Evolutionary conservation across 495 filamentous ascomycete genomes (phyloP).

Genomic region (Cercophora sp.): DNA sequence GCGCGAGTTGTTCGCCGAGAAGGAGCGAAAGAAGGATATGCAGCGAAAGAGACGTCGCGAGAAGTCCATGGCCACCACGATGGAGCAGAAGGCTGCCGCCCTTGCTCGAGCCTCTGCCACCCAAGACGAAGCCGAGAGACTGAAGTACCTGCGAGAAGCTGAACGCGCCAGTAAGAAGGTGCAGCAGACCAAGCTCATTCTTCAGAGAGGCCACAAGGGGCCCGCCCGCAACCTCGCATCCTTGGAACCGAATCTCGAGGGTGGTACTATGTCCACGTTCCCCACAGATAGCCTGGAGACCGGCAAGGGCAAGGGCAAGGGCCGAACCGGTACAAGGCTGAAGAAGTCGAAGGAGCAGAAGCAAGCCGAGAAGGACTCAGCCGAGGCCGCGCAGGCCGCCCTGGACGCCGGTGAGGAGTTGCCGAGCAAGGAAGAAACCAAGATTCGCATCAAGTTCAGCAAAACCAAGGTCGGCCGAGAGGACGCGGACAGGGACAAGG

Average conservation of each 20-base stretch:
- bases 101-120: slow-evolving; percentile 69
- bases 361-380: slow-evolving; percentile 88
- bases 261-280: slow-evolving; percentile 84
- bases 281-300: slow-evolving; percentile 59
- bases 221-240: slow-evolving; percentile 75
- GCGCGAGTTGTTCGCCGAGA: slow-evolving; percentile 88
- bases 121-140: slow-evolving; percentile 72
- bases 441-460: slow-evolving; percentile 54
- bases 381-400: slow-evolving; percentile 81
- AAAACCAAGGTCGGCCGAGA: slow-evolving; percentile 33
- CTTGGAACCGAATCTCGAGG: slow-evolving; percentile 77
- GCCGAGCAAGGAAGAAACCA: slow-evolving; percentile 65
- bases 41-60: slow-evolving; percentile 95
- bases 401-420: slow-evolving; percentile 79
- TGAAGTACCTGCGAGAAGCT: slow-evolving; percentile 72
- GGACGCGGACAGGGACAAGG: slow-evolving; percentile 40
- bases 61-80: slow-evolving; percentile 83
- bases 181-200: slow-evolving; percentile 71
- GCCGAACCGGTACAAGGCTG: slow-evolving; percentile 61
- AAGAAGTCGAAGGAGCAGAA: slow-evolving; percentile 97
- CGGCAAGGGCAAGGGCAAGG: slow-evolving; percentile 62
- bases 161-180: slow-evolving; percentile 85
- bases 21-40: slow-evolving; percentile 99
- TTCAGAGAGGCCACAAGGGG: slow-evolving; percentile 78
- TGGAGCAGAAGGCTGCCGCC: slow-evolving; percentile 80